phyloP scores from a whole-genome alignment of 192 early-diverging fungal genomes.

The Coemansia umbellata region DNA sequence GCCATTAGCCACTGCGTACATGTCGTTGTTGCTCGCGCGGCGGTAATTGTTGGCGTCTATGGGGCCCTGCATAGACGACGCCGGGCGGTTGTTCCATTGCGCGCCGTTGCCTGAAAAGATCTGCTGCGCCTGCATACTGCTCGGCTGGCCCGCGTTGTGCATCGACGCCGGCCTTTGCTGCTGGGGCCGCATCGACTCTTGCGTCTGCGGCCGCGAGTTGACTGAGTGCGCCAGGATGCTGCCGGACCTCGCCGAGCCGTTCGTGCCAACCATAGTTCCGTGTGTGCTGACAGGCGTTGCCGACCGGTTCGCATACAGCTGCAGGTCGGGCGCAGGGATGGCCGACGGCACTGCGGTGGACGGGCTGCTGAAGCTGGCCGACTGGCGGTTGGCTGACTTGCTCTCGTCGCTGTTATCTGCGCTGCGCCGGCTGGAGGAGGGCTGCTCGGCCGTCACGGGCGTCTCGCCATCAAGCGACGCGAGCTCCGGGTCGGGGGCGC shows the following conservation, averaged over 20 bases:
- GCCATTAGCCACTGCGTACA: conserved; percentile 24
- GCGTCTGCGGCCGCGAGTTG: conserved; percentile 23
- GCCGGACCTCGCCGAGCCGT: conserved; percentile 25
- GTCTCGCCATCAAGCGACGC: background rate
- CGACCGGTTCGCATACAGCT: background rate
- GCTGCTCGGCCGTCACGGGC: no score
- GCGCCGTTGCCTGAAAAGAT: conserved; percentile 5
- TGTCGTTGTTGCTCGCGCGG: conserved; percentile 44
- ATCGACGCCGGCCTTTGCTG: conserved; percentile 28
- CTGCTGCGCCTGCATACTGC: background rate
- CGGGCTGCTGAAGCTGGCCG: background rate
- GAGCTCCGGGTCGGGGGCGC: conserved; percentile 19
- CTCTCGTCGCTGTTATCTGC: background rate
- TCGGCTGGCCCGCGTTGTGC: conserved; percentile 8
- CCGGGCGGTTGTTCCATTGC: conserved; percentile 31
- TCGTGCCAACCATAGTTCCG: conserved; percentile 14
- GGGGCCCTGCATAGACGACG: conserved; percentile 38
- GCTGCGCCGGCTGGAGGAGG: background rate
- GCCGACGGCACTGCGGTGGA: conserved; percentile 1
- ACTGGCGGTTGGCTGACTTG: background rate
- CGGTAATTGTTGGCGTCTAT: conserved; percentile 21
- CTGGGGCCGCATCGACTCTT: conserved; percentile 13
- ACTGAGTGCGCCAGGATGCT: conserved; percentile 8
- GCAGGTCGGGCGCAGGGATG: conserved; percentile 7
- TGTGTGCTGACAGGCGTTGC: background rate